These are phyloP conservation scores for Eucalyptus shirleyi DNA, from an alignment of 345 rosid genomes.

Conservation along the genomic window DNA sequence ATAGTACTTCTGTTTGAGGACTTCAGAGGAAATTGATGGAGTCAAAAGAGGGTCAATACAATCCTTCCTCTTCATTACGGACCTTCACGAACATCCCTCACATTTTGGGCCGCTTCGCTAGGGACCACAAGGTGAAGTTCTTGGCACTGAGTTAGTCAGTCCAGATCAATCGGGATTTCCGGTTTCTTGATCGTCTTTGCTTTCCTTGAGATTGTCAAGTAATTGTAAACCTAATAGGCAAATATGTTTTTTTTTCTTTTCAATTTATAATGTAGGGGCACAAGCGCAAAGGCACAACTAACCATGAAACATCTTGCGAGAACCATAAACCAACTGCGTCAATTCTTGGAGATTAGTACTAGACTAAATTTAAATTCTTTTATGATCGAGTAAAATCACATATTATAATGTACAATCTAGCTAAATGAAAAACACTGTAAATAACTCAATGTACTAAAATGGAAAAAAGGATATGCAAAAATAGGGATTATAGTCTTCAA, in stretches of 20 bases:
- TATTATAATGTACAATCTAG: background rate
- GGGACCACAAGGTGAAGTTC: conserved; percentile 48
- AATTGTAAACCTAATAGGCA: background rate
- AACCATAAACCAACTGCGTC: background rate
- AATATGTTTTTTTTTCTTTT: background rate
- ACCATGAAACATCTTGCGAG: background rate
- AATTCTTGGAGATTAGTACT: background rate
- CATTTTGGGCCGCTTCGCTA: conserved; percentile 56
- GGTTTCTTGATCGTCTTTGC: background rate
- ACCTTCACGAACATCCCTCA: conserved; percentile 65
- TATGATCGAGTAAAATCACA: too few species aligned
- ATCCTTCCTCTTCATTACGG: conserved; percentile 60
- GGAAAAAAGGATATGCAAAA: background rate
- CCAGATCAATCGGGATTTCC: background rate
- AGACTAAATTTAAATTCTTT: background rate
- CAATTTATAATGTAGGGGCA: background rate
- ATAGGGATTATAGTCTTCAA: background rate
- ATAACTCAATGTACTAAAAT: background rate
- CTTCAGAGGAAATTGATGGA: background rate
- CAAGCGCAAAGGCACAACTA: background rate
- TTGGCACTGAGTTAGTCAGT: conserved; percentile 42
- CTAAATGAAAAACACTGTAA: background rate
- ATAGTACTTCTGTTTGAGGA: background rate
- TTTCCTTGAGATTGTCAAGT: background rate
- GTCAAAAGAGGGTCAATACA: conserved; percentile 36